Evolutionary conservation across 805 yeast genomes (phyloP), one percentile per base, ranked within the genome.

Genomic region (Candida montana): DNA sequence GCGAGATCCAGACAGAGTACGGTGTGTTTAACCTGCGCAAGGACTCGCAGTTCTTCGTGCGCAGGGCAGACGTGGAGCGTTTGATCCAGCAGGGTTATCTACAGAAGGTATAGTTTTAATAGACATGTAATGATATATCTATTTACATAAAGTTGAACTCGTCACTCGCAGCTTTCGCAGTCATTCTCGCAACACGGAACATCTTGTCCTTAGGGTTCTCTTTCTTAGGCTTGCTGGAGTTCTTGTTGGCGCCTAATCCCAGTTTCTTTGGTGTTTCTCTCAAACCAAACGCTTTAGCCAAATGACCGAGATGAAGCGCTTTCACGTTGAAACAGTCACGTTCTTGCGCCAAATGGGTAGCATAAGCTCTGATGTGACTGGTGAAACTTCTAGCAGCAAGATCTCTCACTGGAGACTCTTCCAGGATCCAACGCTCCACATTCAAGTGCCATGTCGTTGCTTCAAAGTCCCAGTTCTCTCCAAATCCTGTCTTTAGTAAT

Each of bases 401-500:
- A 13, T 75, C 79, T 37, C 79, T 80, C 7, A 78, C 75, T 2
- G 52, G 52, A 1, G 72, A 61, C 53, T 85, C 86, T 49, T 78
- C 93, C 37, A 93, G 64, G 15, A 91, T 68, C 83, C 95, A 83
- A 58, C 97, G 71, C 67, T 93, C 99, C 11, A 89, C 75, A 41
- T 83, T 79, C 51, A 93, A 69, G 59, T 93, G 99, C 91, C 95
- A 91, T 2, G 96, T 87, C 0, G 99, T 95, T 5, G 97, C 99
- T 53, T 84, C 87, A 23, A 80, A 78, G 59, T 91, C 97, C 98
- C 98, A 95, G 51, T 75, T 71, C 12, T 65, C 57, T 52, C 74
- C 65, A 40, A 63, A 65, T 11, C 67, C 65, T 20, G 63, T 62
- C 44, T 62, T 65, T 26, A 68, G 46, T 15, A 67, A 47, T n/a